phyloP scores from a whole-genome alignment of 1,284 basidiomycete genomes.

The Naganishia sp. region DNA sequence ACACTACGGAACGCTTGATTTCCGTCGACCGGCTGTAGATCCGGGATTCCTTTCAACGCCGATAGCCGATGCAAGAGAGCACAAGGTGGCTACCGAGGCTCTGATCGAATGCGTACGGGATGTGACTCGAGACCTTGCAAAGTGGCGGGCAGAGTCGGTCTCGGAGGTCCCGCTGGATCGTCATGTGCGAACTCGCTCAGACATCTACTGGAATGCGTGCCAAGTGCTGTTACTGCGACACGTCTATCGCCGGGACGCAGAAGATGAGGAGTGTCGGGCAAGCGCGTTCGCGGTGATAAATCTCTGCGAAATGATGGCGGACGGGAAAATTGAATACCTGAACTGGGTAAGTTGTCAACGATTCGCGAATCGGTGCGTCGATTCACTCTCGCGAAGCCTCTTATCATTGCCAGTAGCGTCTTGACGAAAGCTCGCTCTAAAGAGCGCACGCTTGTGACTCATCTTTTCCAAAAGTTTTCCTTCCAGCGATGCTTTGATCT shows the following conservation, averaged over 20 bases:
- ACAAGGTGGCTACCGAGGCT: conserved; percentile 3
- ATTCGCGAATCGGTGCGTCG: not conserved
- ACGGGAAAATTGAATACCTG: conserved; percentile 49
- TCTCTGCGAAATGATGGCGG: conserved; percentile 40
- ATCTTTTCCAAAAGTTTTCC: conserved; percentile 43
- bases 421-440: conserved; percentile 30
- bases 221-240: conserved; percentile 42
- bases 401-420: conserved; percentile 43
- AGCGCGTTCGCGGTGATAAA: conserved; percentile 41
- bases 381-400: conserved; percentile 21
- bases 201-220: conserved; percentile 40
- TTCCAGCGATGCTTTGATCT: conserved; percentile 48
- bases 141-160: conserved; percentile 1
- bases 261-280: conserved; percentile 40
- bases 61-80: not conserved
- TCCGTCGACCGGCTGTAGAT: not conserved
- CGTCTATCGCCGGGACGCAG: conserved; percentile 36
- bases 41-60: not conserved
- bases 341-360: conserved; percentile 44
- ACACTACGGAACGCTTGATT: conserved; percentile 15
- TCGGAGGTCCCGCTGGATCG: not conserved
- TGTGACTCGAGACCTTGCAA: conserved; percentile 3
- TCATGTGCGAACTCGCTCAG: not conserved
- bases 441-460: conserved; percentile 38
- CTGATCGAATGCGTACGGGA: conserved; percentile 4